phyloP scores from a whole-genome alignment of 768 basidiomycete species.

The Mycena belliarum region DNA sequence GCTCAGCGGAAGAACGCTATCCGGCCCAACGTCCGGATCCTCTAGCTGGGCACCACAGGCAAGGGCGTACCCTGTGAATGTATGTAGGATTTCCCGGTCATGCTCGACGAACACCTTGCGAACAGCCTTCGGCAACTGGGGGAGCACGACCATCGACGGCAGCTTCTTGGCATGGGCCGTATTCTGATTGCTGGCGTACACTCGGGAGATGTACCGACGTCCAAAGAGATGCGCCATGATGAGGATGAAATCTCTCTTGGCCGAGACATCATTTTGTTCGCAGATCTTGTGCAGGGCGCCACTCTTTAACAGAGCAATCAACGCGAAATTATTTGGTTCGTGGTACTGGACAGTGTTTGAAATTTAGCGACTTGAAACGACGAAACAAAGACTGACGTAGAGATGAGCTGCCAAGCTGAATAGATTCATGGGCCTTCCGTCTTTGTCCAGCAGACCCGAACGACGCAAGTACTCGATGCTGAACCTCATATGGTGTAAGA shows the following conservation, averaged over 20 bases:
- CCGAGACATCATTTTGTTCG: conserved; percentile 36
- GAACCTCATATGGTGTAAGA: conserved; percentile 68
- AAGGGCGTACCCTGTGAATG: conserved; percentile 58
- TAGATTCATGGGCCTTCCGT: conserved; percentile 59
- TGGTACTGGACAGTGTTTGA: conserved; percentile 41
- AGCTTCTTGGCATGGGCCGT: conserved; percentile 39
- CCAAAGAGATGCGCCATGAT: conserved; percentile 69
- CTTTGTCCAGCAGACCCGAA: conserved; percentile 49
- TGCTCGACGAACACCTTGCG: conserved; percentile 45
- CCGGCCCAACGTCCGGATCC: conserved; percentile 37
- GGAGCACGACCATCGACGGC: conserved; percentile 59
- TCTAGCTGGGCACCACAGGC: conserved; percentile 46
- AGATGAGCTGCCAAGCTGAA: conserved; percentile 55
- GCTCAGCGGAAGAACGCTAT: conserved; percentile 53
- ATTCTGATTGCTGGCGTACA: conserved; percentile 40
- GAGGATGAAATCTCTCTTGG: conserved; percentile 51
- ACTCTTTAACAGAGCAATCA: conserved; percentile 55
- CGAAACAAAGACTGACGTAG: conserved; percentile 35
- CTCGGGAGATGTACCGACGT: conserved; percentile 51
- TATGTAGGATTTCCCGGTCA: conserved; percentile 47
- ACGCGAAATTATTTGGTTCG: conserved; percentile 70
- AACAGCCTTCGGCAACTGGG: conserved; percentile 44
- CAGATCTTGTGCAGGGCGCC: conserved; percentile 65
- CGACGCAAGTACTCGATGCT: conserved; percentile 71
- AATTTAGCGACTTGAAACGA: not conserved